Percentiles rank a stretch among this genome's conserved stretches.
Evolutionary conservation across 2,329 filamentous ascomycete species (phyloP).

Genomic region (Fusarium acutatum): DNA sequence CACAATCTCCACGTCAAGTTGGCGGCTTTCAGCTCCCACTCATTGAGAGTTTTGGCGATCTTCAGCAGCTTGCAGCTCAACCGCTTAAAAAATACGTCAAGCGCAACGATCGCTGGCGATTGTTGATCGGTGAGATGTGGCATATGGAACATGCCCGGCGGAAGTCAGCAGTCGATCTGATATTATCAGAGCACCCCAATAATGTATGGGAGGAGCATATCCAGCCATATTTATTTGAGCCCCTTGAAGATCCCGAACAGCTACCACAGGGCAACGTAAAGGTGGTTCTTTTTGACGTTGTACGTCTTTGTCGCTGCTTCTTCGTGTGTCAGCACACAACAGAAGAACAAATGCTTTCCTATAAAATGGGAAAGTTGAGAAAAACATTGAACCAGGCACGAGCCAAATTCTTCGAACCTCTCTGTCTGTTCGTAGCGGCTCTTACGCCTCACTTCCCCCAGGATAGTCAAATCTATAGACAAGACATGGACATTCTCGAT

Average conservation of each 20-base stretch:
- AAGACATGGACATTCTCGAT: conserved; percentile 30
- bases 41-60: conserved; percentile 33
- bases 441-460: conserved; percentile 44
- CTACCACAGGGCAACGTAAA: conserved; percentile 13
- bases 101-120: conserved; percentile 41
- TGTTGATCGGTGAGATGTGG: conserved; percentile 45
- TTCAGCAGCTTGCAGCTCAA: conserved; percentile 36
- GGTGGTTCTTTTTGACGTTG: conserved; percentile 43
- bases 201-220: conserved; percentile 34
- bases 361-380: conserved; percentile 28
- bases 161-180: conserved; percentile 35
- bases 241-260: conserved; percentile 8
- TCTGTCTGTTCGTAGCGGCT: conserved; percentile 42
- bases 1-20: background rate
- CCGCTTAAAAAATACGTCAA: conserved; percentile 39
- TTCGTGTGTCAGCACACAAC: conserved; percentile 35
- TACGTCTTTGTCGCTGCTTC: conserved; percentile 45
- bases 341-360: conserved; percentile 31
- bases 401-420: conserved; percentile 25
- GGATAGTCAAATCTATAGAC: conserved; percentile 45
- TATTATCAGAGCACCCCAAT: conserved; percentile 22
- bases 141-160: conserved; percentile 43
- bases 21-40: conserved; percentile 15
- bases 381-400: conserved; percentile 19
- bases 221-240: conserved; percentile 26